Evolutionary conservation across 1,139 yeast genomes (phyloP).

Genomic region (Lodderomyces beijingensis): DNA sequence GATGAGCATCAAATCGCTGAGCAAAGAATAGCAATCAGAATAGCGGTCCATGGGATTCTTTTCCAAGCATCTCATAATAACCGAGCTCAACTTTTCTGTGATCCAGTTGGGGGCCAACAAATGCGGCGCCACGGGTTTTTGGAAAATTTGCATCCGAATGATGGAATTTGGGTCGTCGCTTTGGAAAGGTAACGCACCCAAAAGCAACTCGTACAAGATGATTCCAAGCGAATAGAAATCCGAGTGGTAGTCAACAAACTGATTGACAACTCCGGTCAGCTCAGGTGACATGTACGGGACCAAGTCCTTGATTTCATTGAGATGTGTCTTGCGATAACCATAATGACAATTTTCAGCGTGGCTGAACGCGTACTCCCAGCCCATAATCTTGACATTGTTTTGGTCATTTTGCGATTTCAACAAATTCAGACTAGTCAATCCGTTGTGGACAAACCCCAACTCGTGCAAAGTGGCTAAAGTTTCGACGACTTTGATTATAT

Average conservation of each 20-base stretch:
- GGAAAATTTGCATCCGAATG: conserved; percentile 38
- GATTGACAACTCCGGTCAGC: conserved; percentile 37
- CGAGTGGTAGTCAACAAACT: conserved; percentile 44
- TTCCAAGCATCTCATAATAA: conserved; percentile 43
- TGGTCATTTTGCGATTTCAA: conserved; percentile 23
- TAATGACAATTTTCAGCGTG: conserved; percentile 41
- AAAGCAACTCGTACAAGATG: conserved; percentile 44
- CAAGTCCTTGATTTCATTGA: conserved; percentile 29
- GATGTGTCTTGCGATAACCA: conserved; percentile 27
- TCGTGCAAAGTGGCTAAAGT: conserved; percentile 38
- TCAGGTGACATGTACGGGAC: conserved; percentile 54
- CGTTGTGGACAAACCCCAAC: conserved; percentile 47
- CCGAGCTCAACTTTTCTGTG: conserved; percentile 31
- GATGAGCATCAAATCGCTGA: conserved; percentile 31
- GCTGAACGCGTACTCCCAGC: conserved; percentile 51
- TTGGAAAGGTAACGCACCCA: conserved; percentile 45
- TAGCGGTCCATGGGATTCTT: conserved; percentile 43
- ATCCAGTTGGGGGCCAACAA: conserved; percentile 31
- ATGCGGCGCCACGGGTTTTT: conserved; percentile 40
- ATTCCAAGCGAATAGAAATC: conserved; percentile 53
- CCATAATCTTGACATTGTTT: conserved; percentile 35
- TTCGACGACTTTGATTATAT: conserved; percentile 30
- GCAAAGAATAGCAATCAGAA: conserved; percentile 30
- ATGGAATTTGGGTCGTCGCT: conserved; percentile 39
- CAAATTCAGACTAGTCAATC: conserved; percentile 38